Evolutionary conservation across 345 rosid genomes (phyloP).

Genomic region (Lumnitzera littorea): DNA sequence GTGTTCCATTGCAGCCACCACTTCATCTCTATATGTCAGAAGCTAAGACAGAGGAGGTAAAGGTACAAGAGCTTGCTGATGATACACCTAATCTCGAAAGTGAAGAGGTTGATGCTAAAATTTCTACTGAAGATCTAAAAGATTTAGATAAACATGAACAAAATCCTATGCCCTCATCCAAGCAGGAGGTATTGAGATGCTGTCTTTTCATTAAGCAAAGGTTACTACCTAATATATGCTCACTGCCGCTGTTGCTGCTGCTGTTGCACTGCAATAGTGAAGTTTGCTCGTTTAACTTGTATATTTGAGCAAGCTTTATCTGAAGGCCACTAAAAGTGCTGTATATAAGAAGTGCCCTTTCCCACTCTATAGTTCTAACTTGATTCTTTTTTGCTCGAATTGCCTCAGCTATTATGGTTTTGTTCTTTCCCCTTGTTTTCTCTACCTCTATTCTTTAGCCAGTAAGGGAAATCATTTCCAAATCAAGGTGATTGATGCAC

Average conservation of each 20-base stretch:
- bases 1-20: background rate
- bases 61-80: conserved; percentile 24
- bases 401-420: background rate
- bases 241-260: too few species aligned
- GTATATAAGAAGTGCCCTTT: background rate
- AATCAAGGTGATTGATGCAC: too few species aligned
- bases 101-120: conserved; percentile 9
- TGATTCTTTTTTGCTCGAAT: background rate
- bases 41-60: conserved; percentile 25
- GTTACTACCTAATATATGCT: too few species aligned
- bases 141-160: conserved; percentile 18
- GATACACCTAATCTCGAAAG: conserved; percentile 1
- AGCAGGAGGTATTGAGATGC: conserved; percentile 32
- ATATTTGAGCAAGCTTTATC: background rate
- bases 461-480: background rate
- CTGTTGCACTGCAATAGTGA: too few species aligned
- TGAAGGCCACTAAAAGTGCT: background rate
- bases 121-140: conserved; percentile 5
- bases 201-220: background rate
- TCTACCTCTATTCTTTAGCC: background rate
- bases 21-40: conserved; percentile 13
- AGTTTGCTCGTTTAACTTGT: too few species aligned
- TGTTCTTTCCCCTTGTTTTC: background rate
- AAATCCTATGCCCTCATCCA: conserved; percentile 28
- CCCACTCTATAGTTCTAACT: background rate